Conservation (phyloP, 345 rosid genomes). For the Brassica carinata region DNA sequence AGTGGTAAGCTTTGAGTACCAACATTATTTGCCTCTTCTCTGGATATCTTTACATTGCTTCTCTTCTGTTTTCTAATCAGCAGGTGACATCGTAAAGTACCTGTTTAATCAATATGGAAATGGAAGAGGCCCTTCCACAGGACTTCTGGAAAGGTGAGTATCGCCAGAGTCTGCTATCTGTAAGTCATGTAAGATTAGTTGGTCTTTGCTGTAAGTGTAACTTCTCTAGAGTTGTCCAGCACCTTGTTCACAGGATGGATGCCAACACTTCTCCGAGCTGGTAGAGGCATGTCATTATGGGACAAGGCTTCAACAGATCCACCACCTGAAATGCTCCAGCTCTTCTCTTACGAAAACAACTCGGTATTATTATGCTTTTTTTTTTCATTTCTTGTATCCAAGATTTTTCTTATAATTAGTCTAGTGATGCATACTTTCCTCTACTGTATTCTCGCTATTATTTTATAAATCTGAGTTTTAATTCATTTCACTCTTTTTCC, state of each 20-base stretch:
- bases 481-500: not conserved
- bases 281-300: constrained; percentile 82
- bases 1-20: constrained; percentile 57
- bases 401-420: constrained; percentile 18
- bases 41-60: constrained; percentile 14
- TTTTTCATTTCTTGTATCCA: constrained; percentile 11
- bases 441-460: not conserved
- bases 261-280: constrained; percentile 84
- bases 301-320: constrained; percentile 56
- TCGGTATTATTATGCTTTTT: constrained; percentile 47
- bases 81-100: constrained; percentile 81
- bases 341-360: constrained; percentile 80
- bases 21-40: constrained; percentile 9
- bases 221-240: constrained; percentile 40
- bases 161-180: not conserved
- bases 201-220: too few relatives aligned
- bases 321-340: constrained; percentile 64
- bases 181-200: too few relatives aligned
- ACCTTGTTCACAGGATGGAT: constrained; percentile 88
- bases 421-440: not conserved
- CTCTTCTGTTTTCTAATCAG: not conserved
- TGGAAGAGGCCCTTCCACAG: constrained; percentile 63
- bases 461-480: not conserved
- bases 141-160: constrained; percentile 70
- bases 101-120: constrained; percentile 71